Evolutionary conservation across 257 asterid species (phyloP).

Genomic region (Salvia rosmarinus): DNA sequence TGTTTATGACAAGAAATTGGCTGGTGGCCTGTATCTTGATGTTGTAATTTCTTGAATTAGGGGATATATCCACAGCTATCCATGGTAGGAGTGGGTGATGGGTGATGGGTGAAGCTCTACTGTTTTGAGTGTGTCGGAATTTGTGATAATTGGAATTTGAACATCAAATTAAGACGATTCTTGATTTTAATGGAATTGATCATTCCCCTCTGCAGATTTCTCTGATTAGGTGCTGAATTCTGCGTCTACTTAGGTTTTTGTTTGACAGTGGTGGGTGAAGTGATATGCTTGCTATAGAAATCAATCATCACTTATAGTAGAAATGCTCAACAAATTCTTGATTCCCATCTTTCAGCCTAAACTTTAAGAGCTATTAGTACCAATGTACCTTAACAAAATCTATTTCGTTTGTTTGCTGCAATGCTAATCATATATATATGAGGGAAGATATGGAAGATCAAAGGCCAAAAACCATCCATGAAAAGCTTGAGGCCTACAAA

Average conservation of each 20-base stretch:
- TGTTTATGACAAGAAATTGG: background rate
- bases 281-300: background rate
- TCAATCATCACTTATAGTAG: background rate
- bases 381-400: background rate
- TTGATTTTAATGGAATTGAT: background rate
- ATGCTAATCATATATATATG: slow-evolving; percentile 27
- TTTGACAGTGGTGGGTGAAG: background rate
- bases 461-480: slow-evolving; percentile 38
- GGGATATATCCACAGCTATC: background rate
- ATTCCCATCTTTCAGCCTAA: background rate
- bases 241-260: background rate
- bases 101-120: background rate
- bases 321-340: background rate
- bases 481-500: slow-evolving; percentile 41
- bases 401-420: background rate
- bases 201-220: background rate
- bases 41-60: slow-evolving; percentile 5
- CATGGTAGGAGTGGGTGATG: background rate
- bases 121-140: background rate
- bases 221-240: slow-evolving; percentile 8
- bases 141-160: slow-evolving; percentile 7
- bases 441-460: slow-evolving; percentile 53
- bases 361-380: background rate
- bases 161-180: background rate
- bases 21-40: slow-evolving; percentile 5